These are phyloP conservation scores for Theileria luwenshuni DNA, from an alignment of 169 alveolate genomes.

Conservation along the genomic window DNA sequence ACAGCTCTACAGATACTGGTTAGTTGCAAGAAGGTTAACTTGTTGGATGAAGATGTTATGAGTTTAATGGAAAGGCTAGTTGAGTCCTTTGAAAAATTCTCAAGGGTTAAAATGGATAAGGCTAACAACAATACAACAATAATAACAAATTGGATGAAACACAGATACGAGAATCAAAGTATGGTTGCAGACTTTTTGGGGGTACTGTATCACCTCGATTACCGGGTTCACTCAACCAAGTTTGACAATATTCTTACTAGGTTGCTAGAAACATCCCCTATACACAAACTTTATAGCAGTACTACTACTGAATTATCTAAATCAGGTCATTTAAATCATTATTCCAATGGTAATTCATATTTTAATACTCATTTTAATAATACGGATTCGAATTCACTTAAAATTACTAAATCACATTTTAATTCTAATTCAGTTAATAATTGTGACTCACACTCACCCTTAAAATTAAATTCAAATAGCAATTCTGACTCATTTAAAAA, in stretches of 20 bases:
- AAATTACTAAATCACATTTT: too few species aligned
- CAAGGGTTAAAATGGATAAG: background rate
- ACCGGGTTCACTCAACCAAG: background rate
- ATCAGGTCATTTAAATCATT: too few species aligned
- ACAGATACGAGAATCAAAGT: too few species aligned
- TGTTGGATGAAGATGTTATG: conserved; percentile 3
- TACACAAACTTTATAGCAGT: too few species aligned
- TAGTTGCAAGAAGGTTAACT: conserved; percentile 1
- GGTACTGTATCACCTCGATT: conserved; percentile 13
- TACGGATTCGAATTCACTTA: too few species aligned
- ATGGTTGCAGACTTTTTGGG: background rate
- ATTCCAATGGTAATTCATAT: too few species aligned
- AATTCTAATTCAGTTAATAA: too few species aligned
- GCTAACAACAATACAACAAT: too few species aligned
- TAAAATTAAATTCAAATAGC: background rate
- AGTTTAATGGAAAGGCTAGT: background rate
- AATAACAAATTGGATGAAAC: too few species aligned
- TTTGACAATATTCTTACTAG: background rate
- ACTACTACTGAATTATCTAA: too few species aligned
- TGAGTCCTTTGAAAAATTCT: background rate
- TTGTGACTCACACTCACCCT: too few species aligned
- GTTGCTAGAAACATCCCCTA: background rate
- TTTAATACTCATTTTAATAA: too few species aligned
- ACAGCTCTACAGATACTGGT: background rate
- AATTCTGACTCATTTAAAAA: background rate